Base-by-base conservation (phyloP, 2,329 filamentous ascomycete species). In the Aspergillus tamarii region DNA sequence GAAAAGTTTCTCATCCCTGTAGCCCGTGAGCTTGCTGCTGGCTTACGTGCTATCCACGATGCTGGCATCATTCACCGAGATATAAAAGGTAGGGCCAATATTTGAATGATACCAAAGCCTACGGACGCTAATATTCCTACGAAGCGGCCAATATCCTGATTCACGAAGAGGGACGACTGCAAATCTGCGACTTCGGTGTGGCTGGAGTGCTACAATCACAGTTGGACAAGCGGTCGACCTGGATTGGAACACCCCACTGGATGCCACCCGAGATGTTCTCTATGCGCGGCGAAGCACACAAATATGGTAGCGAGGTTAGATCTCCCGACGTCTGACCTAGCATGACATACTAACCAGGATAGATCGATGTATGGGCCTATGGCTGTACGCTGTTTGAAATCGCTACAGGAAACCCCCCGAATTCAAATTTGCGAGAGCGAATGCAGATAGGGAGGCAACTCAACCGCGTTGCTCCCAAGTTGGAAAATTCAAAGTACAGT, bases 161-260 rank as follows among this genome's bases (percentile, higher is more conserved):
- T 52, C 84, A 86, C 39, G 87, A 90, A 76, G 84, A 88, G 67
- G 88, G 88, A 8, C 80, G 83, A 39, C 78, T 90, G 3, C 84
- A 89, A 67, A 82, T 90, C 36, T 89, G 88, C 71, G 88, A 90
- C 68, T 90, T 90, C 70, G 88, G 88, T 65, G 86, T 90, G 30
- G 86, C 88, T 41, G 87, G 85, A n/a, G 79, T 88, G 10, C 79
- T 89, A 11, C 85, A 89, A 67, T 85, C 83, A 4, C 82, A 86
- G 62, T 79, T 82, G 61, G 84, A 86, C 61, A 90, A 89, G 75
- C 81, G 88, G 61, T 85, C 84, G 11, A 90, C 88, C 5, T 88
- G 89, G 73, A 86, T 90, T 57, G 88, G 88, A 28, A 90, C 88
- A 4, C 85, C 87, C 3, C 85, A 89, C 70, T 90, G 87, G 85